Base-by-base conservation (phyloP, 2,329 filamentous ascomycete species). In the Cercospora brassicicola region DNA sequence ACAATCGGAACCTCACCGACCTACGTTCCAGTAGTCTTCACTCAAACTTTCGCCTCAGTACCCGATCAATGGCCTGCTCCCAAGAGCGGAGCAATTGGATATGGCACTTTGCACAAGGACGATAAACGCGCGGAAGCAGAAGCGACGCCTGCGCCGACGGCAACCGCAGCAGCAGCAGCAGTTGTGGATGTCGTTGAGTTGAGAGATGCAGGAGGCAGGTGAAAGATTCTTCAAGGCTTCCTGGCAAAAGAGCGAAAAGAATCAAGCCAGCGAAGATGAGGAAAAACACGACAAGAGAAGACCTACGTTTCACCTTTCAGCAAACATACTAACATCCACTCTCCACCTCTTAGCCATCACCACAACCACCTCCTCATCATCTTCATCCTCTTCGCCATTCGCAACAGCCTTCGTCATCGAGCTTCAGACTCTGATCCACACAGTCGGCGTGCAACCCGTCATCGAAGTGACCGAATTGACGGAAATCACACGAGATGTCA, bases 41-140 rank as follows among this genome's bases (percentile, higher is more conserved):
- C 77, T 1, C 77, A 79, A 42, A 75, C 73, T 2, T 78, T 78
- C 65, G 71, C 71, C 15, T 42, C 65, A 5, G 71, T 77, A 0
- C 74, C 73, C 5, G 74, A 76, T 55, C 75, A 78, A 67, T 70
- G 64, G 64, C 69, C 74, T 4, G 67, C 66, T 2, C 69, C 76
- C 0, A 70, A 64, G 11, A 57, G 39, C 3, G 77, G 77, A 15
- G 18, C 51, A 1, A 76, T 78, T 28, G 77, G 77, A 45, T 65
- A 73, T 15, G 76, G 77, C n/a, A 77, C 66, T 2, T 15, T 68
- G 11, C 42, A 53, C 15, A 59, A 62, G 36, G 63, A 59, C 55
- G n/a, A 59, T 10, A 45, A 59, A 59, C 55, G 31, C n/a, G 28
- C 55, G 1, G 55, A 28, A 18, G 20, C 28, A 57, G 28, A 59